phyloP scores from a whole-genome alignment of 2,329 filamentous ascomycete species.

The Leptographium procerum region DNA sequence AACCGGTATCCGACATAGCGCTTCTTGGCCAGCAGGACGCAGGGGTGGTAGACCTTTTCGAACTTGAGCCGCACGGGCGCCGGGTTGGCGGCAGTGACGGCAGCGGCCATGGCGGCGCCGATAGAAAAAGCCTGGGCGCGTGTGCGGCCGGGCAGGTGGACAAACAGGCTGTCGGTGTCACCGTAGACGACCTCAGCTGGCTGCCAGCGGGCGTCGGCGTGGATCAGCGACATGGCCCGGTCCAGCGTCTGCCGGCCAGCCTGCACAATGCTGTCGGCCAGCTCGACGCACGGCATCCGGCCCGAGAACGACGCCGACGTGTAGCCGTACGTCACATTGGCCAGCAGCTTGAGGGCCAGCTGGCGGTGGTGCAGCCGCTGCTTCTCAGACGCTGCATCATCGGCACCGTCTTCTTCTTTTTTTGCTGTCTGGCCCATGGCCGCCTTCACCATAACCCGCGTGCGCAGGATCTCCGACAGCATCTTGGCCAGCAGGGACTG shows the following conservation, averaged over 20 bases:
- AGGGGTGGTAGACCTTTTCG: slow-evolving; percentile 96
- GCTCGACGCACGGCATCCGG: slow-evolving; percentile 94
- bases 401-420: no score
- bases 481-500: slow-evolving; percentile 92
- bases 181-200: slow-evolving; percentile 92
- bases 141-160: slow-evolving; percentile 78
- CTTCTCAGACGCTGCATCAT: slow-evolving; percentile 59
- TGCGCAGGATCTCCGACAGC: slow-evolving; percentile 91
- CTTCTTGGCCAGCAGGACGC: slow-evolving; percentile 89
- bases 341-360: slow-evolving; percentile 84
- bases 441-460: slow-evolving; percentile 92
- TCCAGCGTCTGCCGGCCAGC: slow-evolving; percentile 91
- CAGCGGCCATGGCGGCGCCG: slow-evolving; percentile 80
- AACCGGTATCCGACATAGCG: slow-evolving; percentile 98
- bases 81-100: slow-evolving; percentile 82
- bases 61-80: slow-evolving; percentile 92
- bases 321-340: slow-evolving; percentile 98
- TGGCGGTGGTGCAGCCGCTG: slow-evolving; percentile 87
- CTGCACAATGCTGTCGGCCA: slow-evolving; percentile 96
- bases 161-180: slow-evolving; percentile 90
- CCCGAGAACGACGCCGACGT: slow-evolving; percentile 95
- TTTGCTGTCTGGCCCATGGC: slow-evolving; percentile 61
- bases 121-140: slow-evolving; percentile 84
- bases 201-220: slow-evolving; percentile 72
- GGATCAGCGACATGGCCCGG: slow-evolving; percentile 83